phyloP scores from a whole-genome alignment of 2,329 filamentous ascomycete species.

The Aspergillus sp. region DNA sequence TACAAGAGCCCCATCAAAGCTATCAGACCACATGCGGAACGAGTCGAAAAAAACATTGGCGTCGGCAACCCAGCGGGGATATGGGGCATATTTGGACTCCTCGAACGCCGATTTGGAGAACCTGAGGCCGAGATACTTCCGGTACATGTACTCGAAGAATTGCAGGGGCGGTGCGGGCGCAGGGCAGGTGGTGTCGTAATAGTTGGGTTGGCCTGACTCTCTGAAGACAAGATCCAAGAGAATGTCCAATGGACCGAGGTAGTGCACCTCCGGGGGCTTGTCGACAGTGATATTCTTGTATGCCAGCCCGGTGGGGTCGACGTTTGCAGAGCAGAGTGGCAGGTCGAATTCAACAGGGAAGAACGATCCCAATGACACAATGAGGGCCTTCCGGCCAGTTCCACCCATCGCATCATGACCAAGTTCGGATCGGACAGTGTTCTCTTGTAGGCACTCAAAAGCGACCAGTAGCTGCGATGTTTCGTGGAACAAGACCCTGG shows the following conservation, averaged over 20 bases:
- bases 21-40: neutral
- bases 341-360: neutral
- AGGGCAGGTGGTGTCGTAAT: neutral
- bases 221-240: neutral
- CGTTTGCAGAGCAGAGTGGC: neutral
- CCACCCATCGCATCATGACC: neutral
- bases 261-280: neutral
- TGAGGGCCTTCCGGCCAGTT: neutral
- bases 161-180: neutral
- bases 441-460: neutral
- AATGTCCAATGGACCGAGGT: neutral
- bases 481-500: neutral
- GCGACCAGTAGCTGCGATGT: neutral
- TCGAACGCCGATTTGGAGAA: neutral
- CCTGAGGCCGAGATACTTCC: neutral
- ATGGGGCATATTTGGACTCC: neutral
- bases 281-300: neutral
- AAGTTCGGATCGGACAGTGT: neutral
- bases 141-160: neutral
- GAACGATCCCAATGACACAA: neutral
- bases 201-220: neutral
- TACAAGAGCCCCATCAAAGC: neutral
- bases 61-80: neutral
- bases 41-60: neutral
- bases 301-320: neutral